Evolutionary conservation across 2,329 filamentous ascomycete species (phyloP).

Genomic region (Aschersonia sp.): DNA sequence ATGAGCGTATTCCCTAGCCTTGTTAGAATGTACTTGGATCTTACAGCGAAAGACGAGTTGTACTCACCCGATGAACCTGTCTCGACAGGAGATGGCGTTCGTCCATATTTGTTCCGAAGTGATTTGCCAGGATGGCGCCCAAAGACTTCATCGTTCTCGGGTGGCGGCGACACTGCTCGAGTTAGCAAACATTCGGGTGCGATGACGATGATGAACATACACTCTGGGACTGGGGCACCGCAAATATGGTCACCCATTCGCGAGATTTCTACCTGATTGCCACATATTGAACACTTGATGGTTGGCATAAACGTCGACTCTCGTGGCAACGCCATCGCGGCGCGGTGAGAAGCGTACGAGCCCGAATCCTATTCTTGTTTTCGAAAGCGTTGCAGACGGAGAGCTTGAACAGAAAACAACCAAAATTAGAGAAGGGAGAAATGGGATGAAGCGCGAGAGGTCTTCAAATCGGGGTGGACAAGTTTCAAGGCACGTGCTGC

Average conservation of each 20-base stretch:
- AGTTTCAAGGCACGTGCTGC: neutral
- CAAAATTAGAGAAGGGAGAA: neutral
- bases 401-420: neutral
- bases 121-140: conserved; percentile 10
- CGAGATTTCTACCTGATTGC: conserved; percentile 64
- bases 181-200: neutral
- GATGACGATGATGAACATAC: conserved; percentile 15
- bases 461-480: neutral
- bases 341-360: neutral
- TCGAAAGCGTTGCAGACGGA: no score
- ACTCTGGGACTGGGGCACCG: conserved; percentile 30
- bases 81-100: conserved; percentile 32
- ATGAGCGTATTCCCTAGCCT: conserved; percentile 19
- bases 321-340: conserved; percentile 33
- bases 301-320: conserved; percentile 61
- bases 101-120: conserved; percentile 20
- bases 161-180: conserved; percentile 22
- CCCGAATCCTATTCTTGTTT: no score
- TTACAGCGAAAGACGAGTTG: neutral
- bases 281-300: conserved; percentile 79
- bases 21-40: neutral
- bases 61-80: conserved; percentile 37
- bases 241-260: conserved; percentile 80
- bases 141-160: conserved; percentile 15
- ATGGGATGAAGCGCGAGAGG: neutral